phyloP scores from a whole-genome alignment of 2,329 filamentous ascomycete genomes.

The Neurospora sp. region DNA sequence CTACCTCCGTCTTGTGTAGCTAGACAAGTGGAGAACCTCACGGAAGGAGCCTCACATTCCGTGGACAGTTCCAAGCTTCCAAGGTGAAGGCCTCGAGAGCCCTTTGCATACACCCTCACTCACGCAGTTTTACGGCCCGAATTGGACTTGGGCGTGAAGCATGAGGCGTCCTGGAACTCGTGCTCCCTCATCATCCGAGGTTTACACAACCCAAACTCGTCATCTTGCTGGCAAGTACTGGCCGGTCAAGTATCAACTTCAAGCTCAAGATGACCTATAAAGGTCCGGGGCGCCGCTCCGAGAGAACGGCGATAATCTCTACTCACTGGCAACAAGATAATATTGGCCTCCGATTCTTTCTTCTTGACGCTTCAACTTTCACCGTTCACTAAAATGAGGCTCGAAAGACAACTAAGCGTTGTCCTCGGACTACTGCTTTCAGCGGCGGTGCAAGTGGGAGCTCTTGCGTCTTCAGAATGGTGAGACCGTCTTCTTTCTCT shows the following conservation, averaged over 20 bases:
- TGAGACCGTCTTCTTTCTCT: background rate
- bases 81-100: background rate
- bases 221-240: background rate
- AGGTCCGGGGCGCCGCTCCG: background rate
- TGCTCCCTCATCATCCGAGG: background rate
- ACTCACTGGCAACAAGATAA: background rate
- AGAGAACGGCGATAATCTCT: background rate
- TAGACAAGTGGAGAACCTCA: background rate
- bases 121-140: background rate
- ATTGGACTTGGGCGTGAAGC: background rate
- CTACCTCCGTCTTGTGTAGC: background rate
- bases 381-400: background rate
- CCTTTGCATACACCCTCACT: background rate
- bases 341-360: background rate
- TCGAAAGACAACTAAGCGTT: background rate
- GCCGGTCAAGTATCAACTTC: background rate
- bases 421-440: slow-evolving; percentile 4
- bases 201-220: background rate
- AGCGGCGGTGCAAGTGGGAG: slow-evolving; percentile 2
- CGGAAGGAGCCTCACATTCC: background rate
- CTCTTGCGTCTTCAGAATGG: slow-evolving; percentile 13
- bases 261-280: background rate
- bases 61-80: background rate
- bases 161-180: background rate
- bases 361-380: background rate